Base-by-base conservation (phyloP, 1,284 basidiomycete genomes). In the Malassezia sp. region DNA sequence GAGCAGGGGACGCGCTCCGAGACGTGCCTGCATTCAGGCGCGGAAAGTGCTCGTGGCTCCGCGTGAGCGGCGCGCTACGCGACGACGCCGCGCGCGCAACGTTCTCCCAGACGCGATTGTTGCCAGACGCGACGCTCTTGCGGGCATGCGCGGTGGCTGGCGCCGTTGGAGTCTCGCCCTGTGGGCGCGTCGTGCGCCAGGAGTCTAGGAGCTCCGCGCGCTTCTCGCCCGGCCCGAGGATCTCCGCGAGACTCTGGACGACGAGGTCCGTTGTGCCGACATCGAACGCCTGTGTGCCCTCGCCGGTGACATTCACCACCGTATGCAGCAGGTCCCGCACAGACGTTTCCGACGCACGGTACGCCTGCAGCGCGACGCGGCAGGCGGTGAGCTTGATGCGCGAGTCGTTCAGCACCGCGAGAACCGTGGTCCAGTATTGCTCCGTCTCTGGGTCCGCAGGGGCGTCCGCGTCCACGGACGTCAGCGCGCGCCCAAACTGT, bases 291-390 rank as follows among this genome's bases (percentile, higher is more conserved):
- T 52, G 50, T 27, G 56, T 50, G 36, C 57, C 46, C 20, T 61
- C 59, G 55, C 90, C 85, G 12, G 93, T 74, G 15, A 95, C 77
- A 59, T 81, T 84, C 79, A 81, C 89, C 10, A 91, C 76, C 0
- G 85, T 91, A 32, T 82, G 82, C 37, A 95, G 80, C 59, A 95
- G 75, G 70, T 93, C 89, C 10, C 80, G 75, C 0, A 86, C 84
- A 18, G 77, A 80, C 12, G 80, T 81, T 68, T 97, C 90, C 42
- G 80, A 80, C 5, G 77, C 74, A 32, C 80, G 78, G 72, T 83
- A 96, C 22, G 83, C 79, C 11, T 85, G 80, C 23, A 89, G 79
- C 0, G 88, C 82, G 14, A 83, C 78, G 55, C 82, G 81, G 59
- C 90, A 82, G 0, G 83, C 83, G 1, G 82, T 75, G 3, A 84